These are phyloP conservation scores for Asterophora lycoperdoides DNA, from an alignment of 768 basidiomycete species.

Conservation along the genomic window DNA sequence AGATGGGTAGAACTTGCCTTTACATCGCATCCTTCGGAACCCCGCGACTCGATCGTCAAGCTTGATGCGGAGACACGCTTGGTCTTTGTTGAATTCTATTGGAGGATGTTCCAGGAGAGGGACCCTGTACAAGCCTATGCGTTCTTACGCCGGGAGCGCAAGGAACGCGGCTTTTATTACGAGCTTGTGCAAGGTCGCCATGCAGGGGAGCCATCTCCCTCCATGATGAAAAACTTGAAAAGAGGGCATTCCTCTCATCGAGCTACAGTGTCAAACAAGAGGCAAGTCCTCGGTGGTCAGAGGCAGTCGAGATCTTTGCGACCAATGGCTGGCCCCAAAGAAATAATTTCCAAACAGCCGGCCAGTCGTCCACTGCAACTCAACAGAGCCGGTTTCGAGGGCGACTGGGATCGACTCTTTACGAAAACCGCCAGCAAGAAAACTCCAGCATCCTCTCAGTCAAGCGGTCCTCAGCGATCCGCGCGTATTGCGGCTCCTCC, in stretches of 20 bases:
- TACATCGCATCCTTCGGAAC: neutral
- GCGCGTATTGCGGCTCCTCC: neutral
- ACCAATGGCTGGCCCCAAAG: neutral
- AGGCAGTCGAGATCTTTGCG: neutral
- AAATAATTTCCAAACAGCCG: neutral
- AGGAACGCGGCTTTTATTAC: conserved; percentile 13
- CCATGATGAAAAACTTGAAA: neutral
- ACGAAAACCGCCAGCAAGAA: neutral
- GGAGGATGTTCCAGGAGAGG: conserved; percentile 14
- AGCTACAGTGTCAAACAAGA: neutral
- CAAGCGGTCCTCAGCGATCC: neutral
- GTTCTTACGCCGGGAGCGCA: conserved; percentile 12
- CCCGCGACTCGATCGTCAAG: neutral
- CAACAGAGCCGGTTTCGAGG: conserved; percentile 2
- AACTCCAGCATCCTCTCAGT: neutral
- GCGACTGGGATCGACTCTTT: neutral
- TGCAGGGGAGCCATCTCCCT: neutral
- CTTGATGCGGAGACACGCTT: conserved; percentile 9
- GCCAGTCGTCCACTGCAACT: neutral
- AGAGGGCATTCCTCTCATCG: neutral
- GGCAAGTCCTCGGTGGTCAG: neutral
- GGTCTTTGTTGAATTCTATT: conserved; percentile 22
- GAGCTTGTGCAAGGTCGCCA: conserved; percentile 1
- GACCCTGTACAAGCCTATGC: conserved; percentile 5
- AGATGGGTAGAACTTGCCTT: conserved; percentile 16